Evolutionary conservation across 345 rosid genomes (phyloP), one percentile per base, ranked within the genome.

Genomic region (Bruguiera sexangula): DNA sequence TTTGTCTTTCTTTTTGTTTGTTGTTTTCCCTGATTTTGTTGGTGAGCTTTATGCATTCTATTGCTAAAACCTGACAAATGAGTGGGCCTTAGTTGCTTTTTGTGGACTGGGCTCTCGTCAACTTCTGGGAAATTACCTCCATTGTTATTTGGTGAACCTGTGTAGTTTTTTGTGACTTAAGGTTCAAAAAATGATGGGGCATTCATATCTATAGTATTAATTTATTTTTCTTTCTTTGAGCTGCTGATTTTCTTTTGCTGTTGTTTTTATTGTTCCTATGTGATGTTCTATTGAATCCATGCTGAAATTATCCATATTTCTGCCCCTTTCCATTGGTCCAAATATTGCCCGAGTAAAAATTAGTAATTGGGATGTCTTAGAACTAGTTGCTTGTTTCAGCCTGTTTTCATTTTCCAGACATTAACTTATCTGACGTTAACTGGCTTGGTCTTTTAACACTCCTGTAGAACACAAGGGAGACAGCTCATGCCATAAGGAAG

Each of bases 401-500:
- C 6, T 22, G 60, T 56, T 43, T 13, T 26, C 20, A 39, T 6
- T 10, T 62, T 10, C 2, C 20, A 3, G 13, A 24, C 8, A 4
- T 53, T 8, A n/a, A 1, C 27, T 55, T 8, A 22, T 22, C 15
- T 55, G 59, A 0, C 3, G 59, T 55, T 22, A 24, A 55, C 24
- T 55, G 8, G 1, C 16, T 4, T 21, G 29, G 16, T 55, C 5
- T 55, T 55, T 26, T 1, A 55, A 43, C 19, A 3, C 5, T 11
- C 18, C 0, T 43, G 18, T 67, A 96, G 99, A 96, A 96, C 83
- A 92, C 98, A 0, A 80, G 98, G 52, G 99, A 96, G 73, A 89
- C 99, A 21, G 99, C 99, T 4, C 86, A 83, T 71, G 81, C 99
- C 39, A 78, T 92, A 63, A 84, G 96, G 82, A 92, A 90, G 87